Percentiles rank a stretch among this genome's conserved stretches.
Conservation (phyloP, 257 asterid genomes). For the Solanum virginianum region DNA sequence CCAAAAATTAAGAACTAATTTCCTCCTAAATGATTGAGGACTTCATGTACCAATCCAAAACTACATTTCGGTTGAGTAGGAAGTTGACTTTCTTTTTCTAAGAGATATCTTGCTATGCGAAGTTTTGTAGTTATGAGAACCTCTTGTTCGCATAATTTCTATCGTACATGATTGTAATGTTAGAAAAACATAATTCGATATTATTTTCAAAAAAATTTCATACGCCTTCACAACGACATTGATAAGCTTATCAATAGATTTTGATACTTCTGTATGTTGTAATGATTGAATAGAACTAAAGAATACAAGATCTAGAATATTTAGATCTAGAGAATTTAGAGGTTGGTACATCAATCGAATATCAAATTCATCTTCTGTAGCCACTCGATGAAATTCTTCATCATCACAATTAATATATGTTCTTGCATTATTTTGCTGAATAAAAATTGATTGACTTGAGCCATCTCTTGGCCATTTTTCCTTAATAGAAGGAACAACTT, state of each 20-base stretch:
- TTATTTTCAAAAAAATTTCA: not conserved
- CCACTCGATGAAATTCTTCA: not conserved
- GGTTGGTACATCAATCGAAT: no score
- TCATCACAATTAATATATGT: not conserved
- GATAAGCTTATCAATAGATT: no score
- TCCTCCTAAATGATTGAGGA: not conserved
- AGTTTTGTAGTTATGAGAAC: not conserved
- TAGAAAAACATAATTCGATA: not conserved
- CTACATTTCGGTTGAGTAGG: not conserved
- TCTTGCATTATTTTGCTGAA: not conserved
- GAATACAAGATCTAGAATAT: not conserved
- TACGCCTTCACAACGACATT: not conserved
- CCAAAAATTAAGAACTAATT: not conserved
- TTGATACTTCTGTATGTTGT: no score
- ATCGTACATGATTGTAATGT: not conserved
- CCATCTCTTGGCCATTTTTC: not conserved
- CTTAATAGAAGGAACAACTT: not conserved
- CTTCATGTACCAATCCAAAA: not conserved
- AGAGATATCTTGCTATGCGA: not conserved
- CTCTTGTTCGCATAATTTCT: not conserved
- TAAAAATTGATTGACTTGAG: not conserved
- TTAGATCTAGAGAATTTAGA: not conserved
- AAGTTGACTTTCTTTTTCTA: not conserved
- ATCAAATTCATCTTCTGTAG: no score
- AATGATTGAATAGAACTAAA: not conserved